Conservation (phyloP, 2,329 filamentous ascomycete genomes). For the Alternaria dauci region DNA sequence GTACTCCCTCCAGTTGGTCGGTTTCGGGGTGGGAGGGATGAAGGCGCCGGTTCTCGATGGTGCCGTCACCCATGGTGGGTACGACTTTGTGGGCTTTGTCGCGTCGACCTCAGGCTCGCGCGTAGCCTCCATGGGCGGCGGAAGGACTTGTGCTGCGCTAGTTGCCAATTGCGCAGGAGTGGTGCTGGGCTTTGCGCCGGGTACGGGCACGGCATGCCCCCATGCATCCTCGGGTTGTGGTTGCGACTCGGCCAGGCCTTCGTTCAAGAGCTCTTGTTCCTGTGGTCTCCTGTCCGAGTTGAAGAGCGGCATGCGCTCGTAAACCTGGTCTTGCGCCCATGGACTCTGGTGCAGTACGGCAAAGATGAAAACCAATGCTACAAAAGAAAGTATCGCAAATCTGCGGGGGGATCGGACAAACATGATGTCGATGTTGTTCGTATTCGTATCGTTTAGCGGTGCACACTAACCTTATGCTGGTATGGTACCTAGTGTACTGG, state of each 20-base stretch:
- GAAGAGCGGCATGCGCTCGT: conserved; percentile 39
- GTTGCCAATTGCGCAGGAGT: conserved; percentile 4
- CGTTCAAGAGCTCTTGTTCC: conserved; percentile 22
- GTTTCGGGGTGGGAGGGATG: conserved; percentile 26
- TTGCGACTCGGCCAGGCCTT: conserved; percentile 20
- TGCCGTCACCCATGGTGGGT: conserved; percentile 38
- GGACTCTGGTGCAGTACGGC: conserved; percentile 41
- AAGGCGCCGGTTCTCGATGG: conserved; percentile 26
- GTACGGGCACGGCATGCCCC: conserved; percentile 29
- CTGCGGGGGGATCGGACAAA: conserved; percentile 50
- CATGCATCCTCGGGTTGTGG: conserved; percentile 32
- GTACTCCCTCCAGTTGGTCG: conserved; percentile 45
- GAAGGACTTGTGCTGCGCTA: not conserved
- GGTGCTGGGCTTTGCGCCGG: conserved; percentile 12
- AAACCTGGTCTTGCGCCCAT: conserved; percentile 35
- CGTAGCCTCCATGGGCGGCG: conserved; percentile 14
- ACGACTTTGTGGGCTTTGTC: conserved; percentile 16
- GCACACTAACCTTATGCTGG: conserved; percentile 26
- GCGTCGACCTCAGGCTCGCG: not conserved
- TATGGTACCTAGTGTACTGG: conserved; percentile 20
- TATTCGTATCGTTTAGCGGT: conserved; percentile 31
- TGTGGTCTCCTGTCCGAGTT: conserved; percentile 16
- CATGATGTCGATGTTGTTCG: conserved; percentile 37
- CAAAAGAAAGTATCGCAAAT: conserved; percentile 48
- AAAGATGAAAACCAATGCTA: conserved; percentile 46